Percentiles rank a stretch among this genome's conserved stretches.
Conservation (phyloP, 768 basidiomycete species). For the Gloeophyllum trabeum region DNA sequence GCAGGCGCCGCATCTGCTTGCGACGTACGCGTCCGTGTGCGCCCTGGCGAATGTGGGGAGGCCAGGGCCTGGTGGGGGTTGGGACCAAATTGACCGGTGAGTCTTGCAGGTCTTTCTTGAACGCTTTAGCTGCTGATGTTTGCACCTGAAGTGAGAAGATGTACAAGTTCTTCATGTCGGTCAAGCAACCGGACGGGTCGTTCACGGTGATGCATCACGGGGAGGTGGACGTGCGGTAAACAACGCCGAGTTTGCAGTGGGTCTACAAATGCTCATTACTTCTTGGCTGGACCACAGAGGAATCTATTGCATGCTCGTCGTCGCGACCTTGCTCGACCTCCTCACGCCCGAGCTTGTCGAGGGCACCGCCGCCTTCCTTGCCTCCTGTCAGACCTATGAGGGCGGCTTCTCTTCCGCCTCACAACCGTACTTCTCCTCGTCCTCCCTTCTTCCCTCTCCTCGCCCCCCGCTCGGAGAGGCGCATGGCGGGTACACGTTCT, state of each 20-base stretch:
- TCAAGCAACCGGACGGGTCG: constrained; percentile 90
- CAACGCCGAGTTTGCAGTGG: constrained; percentile 1
- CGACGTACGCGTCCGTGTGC: constrained; percentile 85
- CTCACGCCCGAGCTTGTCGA: constrained; percentile 80
- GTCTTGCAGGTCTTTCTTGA: constrained; percentile 8
- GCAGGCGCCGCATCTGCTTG: constrained; percentile 78
- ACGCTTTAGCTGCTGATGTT: too few species aligned
- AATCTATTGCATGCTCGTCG: constrained; percentile 82
- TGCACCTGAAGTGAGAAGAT: constrained; percentile 47
- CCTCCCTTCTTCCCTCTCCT: constrained; percentile 26
- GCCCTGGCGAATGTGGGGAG: constrained; percentile 73
- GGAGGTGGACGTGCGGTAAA: constrained; percentile 89
- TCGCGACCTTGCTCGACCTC: constrained; percentile 74
- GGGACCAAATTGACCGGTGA: constrained; percentile 80
- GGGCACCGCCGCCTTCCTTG: constrained; percentile 70
- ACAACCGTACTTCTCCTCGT: constrained; percentile 41
- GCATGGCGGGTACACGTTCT: constrained; percentile 96
- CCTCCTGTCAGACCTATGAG: constrained; percentile 93
- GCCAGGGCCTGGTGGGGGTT: constrained; percentile 64
- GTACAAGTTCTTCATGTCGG: constrained; percentile 82
- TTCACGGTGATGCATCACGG: constrained; percentile 81
- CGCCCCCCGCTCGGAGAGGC: constrained; percentile 87
- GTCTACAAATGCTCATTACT: not conserved
- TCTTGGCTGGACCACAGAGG: constrained; percentile 40
- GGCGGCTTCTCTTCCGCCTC: constrained; percentile 85